These are phyloP conservation scores for Trametes maxima DNA, from an alignment of 768 basidiomycete genomes.

Conservation along the genomic window DNA sequence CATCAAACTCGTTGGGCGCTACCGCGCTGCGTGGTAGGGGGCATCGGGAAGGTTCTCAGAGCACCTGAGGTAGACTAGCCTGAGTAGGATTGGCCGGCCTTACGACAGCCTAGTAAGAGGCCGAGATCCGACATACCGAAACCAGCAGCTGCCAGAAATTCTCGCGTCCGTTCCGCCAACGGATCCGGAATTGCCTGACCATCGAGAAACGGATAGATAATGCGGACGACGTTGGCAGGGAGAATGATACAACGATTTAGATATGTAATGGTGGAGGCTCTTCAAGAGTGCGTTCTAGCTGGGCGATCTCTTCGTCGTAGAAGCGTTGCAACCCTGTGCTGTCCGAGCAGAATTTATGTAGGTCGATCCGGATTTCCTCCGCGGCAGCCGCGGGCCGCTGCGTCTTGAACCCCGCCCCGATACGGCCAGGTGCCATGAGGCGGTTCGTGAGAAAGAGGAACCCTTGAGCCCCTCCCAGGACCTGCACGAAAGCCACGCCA, in stretches of 20 bases:
- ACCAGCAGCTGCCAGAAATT: too few species aligned
- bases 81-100: background rate
- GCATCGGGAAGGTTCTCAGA: background rate
- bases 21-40: background rate
- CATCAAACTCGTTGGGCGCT: background rate
- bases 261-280: conserved; percentile 59
- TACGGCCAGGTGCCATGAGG: conserved; percentile 70
- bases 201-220: too few species aligned
- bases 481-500: conserved; percentile 89
- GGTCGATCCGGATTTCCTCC: conserved; percentile 58
- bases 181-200: background rate
- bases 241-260: conserved; percentile 25
- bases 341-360: conserved; percentile 71
- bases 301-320: conserved; percentile 71
- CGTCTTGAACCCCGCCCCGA: conserved; percentile 56
- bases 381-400: conserved; percentile 59
- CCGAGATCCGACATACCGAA: background rate
- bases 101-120: background rate
- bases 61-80: background rate
- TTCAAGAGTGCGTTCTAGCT: conserved; percentile 46
- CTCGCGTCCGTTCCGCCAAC: background rate
- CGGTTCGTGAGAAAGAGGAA: conserved; percentile 91
- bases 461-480: conserved; percentile 75
- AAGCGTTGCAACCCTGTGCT: conserved; percentile 55
- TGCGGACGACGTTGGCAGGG: background rate